Evolutionary conservation across 179 eudicot genomes (phyloP), one percentile per base, ranked within the genome.

Genomic region (Spinacia oleracea): DNA sequence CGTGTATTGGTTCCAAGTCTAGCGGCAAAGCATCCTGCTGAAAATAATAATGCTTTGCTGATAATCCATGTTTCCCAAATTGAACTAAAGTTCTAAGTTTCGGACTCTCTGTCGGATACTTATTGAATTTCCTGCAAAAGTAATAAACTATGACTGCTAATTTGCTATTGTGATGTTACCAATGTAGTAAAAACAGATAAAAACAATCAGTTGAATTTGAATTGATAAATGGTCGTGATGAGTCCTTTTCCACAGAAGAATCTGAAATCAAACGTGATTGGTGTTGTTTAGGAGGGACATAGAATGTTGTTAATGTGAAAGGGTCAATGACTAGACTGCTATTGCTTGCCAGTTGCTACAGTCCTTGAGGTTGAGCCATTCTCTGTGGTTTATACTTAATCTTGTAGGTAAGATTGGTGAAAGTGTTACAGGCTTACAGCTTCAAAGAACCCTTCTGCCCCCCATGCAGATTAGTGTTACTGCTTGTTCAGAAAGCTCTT

Each of bases 11-110:
- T 45, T 70, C 72, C 83, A 76, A 69, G 9, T 40, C 40, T 29
- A 53, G 66, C 35, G 3, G 38, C 31, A 35, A 27, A n/a, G 77
- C n/a, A 29, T 79, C 77, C 46, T 72, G 77, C 69, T 72, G 77
- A 67, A 45, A 79, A 70, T 32, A 79, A 14, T 60, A 79, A 59
- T 35, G 42, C 72, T 72, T 79, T 62, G 1, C 2, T 48, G 53
- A 48, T 15, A 48, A 48, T 68, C 76, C 81, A 43, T 70, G 74
- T 65, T 73, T 79, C n/a, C 82, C 73, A 5, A 71, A 70, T 45
- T 46, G 83, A 27, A 76, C 38, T 4, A 60, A 51, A 48, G 83
- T 46, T 62, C 76, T 55, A 27, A 80, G 76, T 23, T 80, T 45
- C 16, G 48, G 42, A 73, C 72, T 79, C 23, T 74, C n/a, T 29